phyloP scores from a whole-genome alignment of 345 rosid genomes.

The Boechera retrofracta region DNA sequence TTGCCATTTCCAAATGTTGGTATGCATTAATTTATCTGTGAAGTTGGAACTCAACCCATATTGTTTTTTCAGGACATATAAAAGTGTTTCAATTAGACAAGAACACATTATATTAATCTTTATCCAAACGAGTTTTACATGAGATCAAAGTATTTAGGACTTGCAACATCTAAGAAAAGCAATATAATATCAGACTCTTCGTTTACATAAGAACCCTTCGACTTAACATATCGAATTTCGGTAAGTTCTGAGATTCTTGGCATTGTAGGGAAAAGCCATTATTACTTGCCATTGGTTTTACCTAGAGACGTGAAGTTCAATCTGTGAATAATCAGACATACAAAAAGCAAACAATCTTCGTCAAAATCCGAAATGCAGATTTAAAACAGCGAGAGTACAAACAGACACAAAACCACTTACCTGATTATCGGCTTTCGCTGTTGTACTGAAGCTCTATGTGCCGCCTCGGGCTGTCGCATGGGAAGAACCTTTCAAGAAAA shows the following conservation, averaged over 20 bases:
- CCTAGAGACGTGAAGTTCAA: constrained; percentile 79
- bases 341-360: constrained; percentile 15
- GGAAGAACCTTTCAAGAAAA: constrained; percentile 52
- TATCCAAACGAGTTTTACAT: constrained; percentile 31
- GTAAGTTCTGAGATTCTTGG: constrained; percentile 21
- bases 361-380: constrained; percentile 4
- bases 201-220: constrained; percentile 30
- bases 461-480: constrained; percentile 41
- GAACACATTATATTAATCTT: constrained; percentile 19
- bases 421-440: constrained; percentile 79
- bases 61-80: not conserved
- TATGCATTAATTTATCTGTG: not conserved
- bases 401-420: constrained; percentile 45
- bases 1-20: not conserved
- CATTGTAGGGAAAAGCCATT: not conserved
- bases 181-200: not conserved
- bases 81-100: not conserved
- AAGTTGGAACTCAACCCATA: not conserved
- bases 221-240: not conserved
- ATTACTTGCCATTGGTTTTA: constrained; percentile 51
- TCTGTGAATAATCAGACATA: constrained; percentile 52
- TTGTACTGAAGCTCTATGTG: constrained; percentile 50
- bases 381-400: not conserved
- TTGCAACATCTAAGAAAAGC: constrained; percentile 27
- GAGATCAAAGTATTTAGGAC: constrained; percentile 7